phyloP scores from a whole-genome alignment of 1,284 basidiomycete species.

The Pascua sp. region DNA sequence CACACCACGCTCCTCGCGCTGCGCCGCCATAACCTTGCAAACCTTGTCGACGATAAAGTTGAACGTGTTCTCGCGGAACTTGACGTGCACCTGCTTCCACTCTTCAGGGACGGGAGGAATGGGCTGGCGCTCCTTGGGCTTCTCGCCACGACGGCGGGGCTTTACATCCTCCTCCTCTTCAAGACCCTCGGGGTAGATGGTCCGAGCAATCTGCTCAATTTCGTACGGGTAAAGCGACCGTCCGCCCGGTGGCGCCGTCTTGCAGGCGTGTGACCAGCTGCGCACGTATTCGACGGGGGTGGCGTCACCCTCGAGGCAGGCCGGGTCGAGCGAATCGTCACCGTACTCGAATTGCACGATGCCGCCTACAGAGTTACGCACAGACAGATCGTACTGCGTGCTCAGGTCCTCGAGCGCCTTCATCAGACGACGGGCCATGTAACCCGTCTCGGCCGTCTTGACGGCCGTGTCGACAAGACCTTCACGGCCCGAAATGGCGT shows the following conservation, averaged over 20 bases:
- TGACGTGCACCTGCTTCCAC: conserved; percentile 60
- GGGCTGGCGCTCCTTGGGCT: conserved; percentile 1
- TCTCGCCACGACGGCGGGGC: conserved; percentile 11
- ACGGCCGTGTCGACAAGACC: conserved; percentile 99
- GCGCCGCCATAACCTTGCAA: conserved; percentile 63
- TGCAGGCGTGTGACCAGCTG: conserved; percentile 80
- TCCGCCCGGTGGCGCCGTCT: conserved; percentile 59
- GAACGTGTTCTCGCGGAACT: conserved; percentile 73
- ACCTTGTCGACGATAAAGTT: conserved; percentile 70
- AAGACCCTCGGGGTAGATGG: conserved; percentile 45
- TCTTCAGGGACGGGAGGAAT: conserved; percentile 31
- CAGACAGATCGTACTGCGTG: conserved; percentile 95
- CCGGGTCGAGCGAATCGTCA: conserved; percentile 95
- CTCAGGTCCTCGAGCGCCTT: conserved; percentile 97
- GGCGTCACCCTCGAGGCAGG: conserved; percentile 89
- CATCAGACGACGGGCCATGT: conserved; percentile 99
- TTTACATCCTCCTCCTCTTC: conserved; percentile 10
- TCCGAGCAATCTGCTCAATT: conserved; percentile 70
- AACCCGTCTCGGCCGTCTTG: conserved; percentile 99
- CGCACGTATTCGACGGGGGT: conserved; percentile 86
- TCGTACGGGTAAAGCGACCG: conserved; percentile 81
- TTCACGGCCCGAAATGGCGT: conserved; percentile 98
- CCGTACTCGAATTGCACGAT: conserved; percentile 99
- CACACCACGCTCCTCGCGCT: conserved; percentile 75
- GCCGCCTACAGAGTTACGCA: conserved; percentile 90